phyloP scores from a whole-genome alignment of 495 filamentous ascomycete species.

The Annulohypoxylon maeteangense region DNA sequence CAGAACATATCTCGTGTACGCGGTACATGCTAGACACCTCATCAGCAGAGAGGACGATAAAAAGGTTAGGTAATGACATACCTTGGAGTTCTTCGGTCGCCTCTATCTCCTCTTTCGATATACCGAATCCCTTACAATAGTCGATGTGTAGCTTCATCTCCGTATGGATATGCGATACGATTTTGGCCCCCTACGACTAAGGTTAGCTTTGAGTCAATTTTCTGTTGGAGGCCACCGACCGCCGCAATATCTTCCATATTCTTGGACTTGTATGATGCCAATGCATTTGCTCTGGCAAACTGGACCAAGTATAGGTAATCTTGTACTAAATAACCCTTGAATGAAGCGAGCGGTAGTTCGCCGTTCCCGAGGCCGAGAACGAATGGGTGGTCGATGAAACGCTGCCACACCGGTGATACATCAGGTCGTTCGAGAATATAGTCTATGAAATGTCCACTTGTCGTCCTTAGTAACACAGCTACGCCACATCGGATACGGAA shows the following conservation, averaged over 20 bases:
- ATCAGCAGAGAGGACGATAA: conserved; percentile 35
- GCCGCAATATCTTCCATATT: conserved; percentile 76
- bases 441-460: conserved; percentile 82
- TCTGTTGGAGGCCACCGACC: conserved; percentile 50
- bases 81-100: conserved; percentile 77
- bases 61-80: conserved; percentile 38
- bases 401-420: conserved; percentile 74
- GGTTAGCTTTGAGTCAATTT: not conserved
- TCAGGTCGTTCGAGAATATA: conserved; percentile 82
- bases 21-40: conserved; percentile 67
- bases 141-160: conserved; percentile 84
- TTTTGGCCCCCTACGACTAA: conserved; percentile 67
- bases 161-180: conserved; percentile 76
- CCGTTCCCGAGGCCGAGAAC: conserved; percentile 79
- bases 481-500: not conserved
- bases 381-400: conserved; percentile 82
- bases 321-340: conserved; percentile 87
- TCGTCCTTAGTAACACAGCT: conserved; percentile 24
- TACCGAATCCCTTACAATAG: conserved; percentile 82
- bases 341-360: conserved; percentile 73
- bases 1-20: conserved; percentile 83
- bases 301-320: conserved; percentile 93
- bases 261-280: conserved; percentile 84
- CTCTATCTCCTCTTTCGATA: conserved; percentile 80
- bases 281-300: conserved; percentile 84